A percentile compares a stretch with the other conserved stretches of the same genome.
phyloP scores from a whole-genome alignment of 78 protist species.

The Dictyostelium citrinum region DNA sequence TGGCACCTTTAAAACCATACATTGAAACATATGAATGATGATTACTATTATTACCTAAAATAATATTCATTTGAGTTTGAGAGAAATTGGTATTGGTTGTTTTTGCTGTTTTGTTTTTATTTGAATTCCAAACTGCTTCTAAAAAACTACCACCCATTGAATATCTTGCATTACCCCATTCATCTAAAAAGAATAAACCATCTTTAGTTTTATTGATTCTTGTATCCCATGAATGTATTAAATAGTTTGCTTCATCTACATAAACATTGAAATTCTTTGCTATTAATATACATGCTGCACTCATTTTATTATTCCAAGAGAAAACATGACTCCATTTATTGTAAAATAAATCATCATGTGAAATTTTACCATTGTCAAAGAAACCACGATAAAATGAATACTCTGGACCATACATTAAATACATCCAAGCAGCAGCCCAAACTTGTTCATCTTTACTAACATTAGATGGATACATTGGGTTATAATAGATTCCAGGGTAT shows the following conservation, averaged over 20 bases:
- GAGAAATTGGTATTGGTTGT: neutral
- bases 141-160: neutral
- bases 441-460: constrained; percentile 40
- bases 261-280: neutral
- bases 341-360: neutral
- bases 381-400: neutral
- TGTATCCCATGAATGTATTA: neutral
- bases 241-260: neutral
- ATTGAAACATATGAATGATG: neutral
- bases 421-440: constrained; percentile 64
- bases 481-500: constrained; percentile 33
- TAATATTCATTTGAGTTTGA: neutral
- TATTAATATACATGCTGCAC: neutral
- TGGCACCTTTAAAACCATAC: neutral
- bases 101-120: neutral
- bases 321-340: neutral
- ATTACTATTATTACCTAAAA: neutral
- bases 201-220: neutral
- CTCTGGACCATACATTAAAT: constrained; percentile 11
- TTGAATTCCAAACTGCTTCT: neutral
- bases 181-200: neutral
- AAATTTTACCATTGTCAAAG: neutral
- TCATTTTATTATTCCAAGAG: neutral
- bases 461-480: constrained; percentile 30
- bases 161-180: neutral